Evolutionary conservation across 2,329 filamentous ascomycete species (phyloP).

Genomic region (Colletotrichum eleusines): DNA sequence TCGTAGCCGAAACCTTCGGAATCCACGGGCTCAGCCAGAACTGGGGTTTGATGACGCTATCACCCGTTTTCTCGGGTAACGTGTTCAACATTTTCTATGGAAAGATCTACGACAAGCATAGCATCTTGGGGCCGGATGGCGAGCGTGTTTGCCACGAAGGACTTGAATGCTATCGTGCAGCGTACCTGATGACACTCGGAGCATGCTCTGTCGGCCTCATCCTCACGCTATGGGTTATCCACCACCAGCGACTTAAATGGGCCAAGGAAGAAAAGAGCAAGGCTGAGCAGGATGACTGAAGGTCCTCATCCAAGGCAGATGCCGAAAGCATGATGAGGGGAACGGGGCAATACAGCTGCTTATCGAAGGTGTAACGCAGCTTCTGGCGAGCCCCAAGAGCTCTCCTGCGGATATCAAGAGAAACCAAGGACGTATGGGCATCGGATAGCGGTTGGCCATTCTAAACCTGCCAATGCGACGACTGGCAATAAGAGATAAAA

Average conservation of each 20-base stretch:
- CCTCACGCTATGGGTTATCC: slow-evolving; percentile 79
- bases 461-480: neutral
- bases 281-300: slow-evolving; percentile 54
- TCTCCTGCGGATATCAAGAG: neutral
- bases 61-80: slow-evolving; percentile 88
- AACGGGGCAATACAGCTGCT: neutral
- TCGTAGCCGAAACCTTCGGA: slow-evolving; percentile 91
- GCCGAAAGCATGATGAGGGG: neutral
- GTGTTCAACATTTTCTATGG: slow-evolving; percentile 95
- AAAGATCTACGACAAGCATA: slow-evolving; percentile 83
- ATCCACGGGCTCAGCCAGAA: slow-evolving; percentile 91
- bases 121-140: slow-evolving; percentile 74
- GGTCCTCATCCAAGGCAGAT: neutral
- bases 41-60: slow-evolving; percentile 95
- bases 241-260: slow-evolving; percentile 62
- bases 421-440: neutral
- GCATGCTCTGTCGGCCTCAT: slow-evolving; percentile 77
- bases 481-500: slow-evolving; percentile 1
- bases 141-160: slow-evolving; percentile 83
- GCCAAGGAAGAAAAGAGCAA: slow-evolving; percentile 53
- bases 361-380: neutral
- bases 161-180: slow-evolving; percentile 81
- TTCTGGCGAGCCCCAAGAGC: too few species aligned
- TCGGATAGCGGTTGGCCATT: neutral
- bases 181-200: slow-evolving; percentile 83